Conservation (phyloP, 148 eudicot species). For the Vaccinium darrowii region DNA sequence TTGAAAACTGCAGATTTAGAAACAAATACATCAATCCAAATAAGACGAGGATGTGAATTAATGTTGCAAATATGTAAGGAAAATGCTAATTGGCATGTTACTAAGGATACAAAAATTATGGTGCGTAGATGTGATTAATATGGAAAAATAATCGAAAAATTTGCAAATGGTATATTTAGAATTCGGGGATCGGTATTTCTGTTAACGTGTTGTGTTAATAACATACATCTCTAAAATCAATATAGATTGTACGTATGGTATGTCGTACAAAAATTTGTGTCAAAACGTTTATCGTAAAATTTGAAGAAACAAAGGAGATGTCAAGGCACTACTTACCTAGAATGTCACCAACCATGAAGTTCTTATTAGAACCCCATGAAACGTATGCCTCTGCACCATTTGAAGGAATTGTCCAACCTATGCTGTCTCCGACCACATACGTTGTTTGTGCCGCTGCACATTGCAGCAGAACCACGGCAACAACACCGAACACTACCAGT, state of each 20-base stretch:
- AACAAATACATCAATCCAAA: too few species aligned
- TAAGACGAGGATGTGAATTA: too few species aligned
- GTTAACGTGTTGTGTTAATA: too few species aligned
- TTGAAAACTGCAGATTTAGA: too few species aligned
- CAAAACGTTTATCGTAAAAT: not conserved
- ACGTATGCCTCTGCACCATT: not conserved
- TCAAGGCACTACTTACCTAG: not conserved
- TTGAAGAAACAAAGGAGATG: too few species aligned
- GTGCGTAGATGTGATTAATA: too few species aligned
- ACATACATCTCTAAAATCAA: too few species aligned
- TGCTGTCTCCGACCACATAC: constrained; percentile 7
- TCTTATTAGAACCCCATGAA: not conserved
- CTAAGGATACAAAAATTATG: too few species aligned
- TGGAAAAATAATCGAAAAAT: not conserved
- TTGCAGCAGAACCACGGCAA: not conserved
- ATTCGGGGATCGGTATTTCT: too few species aligned
- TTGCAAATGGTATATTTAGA: not conserved
- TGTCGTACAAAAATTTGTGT: not conserved
- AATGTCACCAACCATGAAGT: not conserved
- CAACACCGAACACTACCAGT: not conserved
- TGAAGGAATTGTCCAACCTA: constrained; percentile 3
- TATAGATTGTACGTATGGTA: too few species aligned
- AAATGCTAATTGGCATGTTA: too few species aligned
- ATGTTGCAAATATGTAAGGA: too few species aligned
- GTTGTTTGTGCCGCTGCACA: not conserved